Evolutionary conservation across 352 stramenopile species (phyloP).

Genomic region (Plasmopara muralis): DNA sequence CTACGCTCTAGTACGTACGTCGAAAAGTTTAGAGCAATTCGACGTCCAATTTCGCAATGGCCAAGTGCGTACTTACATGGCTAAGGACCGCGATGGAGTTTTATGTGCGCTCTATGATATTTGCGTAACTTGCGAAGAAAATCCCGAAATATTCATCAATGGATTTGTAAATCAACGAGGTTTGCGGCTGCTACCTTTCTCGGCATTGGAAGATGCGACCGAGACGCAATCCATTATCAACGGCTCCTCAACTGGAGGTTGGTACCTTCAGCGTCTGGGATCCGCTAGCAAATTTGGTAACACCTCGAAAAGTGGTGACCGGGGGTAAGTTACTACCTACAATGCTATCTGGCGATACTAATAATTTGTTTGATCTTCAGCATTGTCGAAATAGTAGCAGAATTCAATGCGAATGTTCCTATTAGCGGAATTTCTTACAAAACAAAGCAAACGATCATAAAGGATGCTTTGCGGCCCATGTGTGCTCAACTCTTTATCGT

Average conservation of each 20-base stretch:
- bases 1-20: conserved; percentile 58
- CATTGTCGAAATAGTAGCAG: conserved; percentile 73
- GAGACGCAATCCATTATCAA: conserved; percentile 78
- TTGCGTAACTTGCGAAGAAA: conserved; percentile 68
- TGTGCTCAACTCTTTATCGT: conserved; percentile 76
- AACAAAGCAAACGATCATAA: conserved; percentile 72
- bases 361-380: conserved; percentile 23
- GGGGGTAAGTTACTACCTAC: conserved; percentile 37
- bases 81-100: conserved; percentile 62
- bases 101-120: conserved; percentile 76
- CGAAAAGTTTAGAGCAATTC: conserved; percentile 43
- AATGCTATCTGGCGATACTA: conserved; percentile 2
- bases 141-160: conserved; percentile 66
- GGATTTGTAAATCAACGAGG: conserved; percentile 61
- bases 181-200: conserved; percentile 61
- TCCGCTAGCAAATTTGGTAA: conserved; percentile 57
- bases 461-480: conserved; percentile 71
- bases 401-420: conserved; percentile 89
- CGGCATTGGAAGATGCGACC: conserved; percentile 51
- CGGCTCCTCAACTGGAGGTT: conserved; percentile 68
- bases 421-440: conserved; percentile 78
- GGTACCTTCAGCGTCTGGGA: conserved; percentile 73
- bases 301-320: conserved; percentile 45
- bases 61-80: conserved; percentile 48
- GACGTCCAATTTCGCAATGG: conserved; percentile 71